These are phyloP conservation scores for Trametes cingulata DNA, from an alignment of 768 basidiomycete genomes.

Conservation along the genomic window DNA sequence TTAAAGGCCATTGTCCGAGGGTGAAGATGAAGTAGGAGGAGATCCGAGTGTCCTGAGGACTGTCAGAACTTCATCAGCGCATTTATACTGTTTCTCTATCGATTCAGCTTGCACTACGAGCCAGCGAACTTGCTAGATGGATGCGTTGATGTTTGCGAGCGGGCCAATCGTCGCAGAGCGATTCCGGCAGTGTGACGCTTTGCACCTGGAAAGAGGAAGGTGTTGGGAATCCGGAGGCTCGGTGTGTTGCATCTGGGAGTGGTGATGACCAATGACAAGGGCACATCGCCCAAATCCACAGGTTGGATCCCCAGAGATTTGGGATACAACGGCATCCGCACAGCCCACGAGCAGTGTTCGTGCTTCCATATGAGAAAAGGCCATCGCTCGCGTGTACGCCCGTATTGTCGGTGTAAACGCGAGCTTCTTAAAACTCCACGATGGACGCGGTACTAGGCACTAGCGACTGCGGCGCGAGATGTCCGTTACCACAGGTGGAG, in stretches of 20 bases:
- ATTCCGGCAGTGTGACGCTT: neutral
- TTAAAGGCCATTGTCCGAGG: conserved; percentile 27
- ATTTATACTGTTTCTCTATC: conserved; percentile 13
- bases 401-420: neutral
- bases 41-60: conserved; percentile 10
- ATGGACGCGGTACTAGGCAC: neutral
- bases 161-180: neutral
- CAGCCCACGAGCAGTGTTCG: neutral
- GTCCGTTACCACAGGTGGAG: neutral
- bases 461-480: neutral
- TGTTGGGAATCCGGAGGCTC: neutral
- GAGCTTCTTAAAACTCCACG: neutral
- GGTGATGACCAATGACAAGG: neutral
- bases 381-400: neutral
- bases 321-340: neutral
- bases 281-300: neutral
- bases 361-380: neutral
- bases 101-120: neutral
- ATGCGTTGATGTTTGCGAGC: neutral
- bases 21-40: neutral
- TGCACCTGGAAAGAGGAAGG: neutral
- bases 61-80: neutral
- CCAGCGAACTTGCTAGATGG: conserved; percentile 1
- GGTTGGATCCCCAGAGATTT: neutral
- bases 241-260: neutral